Evolutionary conservation across 352 stramenopile genomes (phyloP).

Genomic region (Globisporangium radiosum): DNA sequence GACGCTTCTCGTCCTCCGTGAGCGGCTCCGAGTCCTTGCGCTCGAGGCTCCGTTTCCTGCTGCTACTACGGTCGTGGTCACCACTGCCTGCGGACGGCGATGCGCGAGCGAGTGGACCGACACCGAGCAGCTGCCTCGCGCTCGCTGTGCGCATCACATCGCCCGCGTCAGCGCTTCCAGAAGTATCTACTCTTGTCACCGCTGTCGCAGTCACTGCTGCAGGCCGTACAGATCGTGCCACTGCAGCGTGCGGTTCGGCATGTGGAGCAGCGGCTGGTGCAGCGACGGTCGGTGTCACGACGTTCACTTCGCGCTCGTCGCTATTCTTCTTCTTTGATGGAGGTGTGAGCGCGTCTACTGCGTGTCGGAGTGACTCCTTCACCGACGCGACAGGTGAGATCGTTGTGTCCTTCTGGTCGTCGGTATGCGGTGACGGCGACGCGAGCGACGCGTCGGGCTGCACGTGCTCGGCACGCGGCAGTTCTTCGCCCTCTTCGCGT

Average conservation of each 20-base stretch:
- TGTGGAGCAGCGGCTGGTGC: not conserved
- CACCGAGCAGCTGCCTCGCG: not conserved
- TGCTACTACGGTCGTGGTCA: slow-evolving; percentile 20
- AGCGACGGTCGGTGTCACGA: not conserved
- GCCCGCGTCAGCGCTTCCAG: not conserved
- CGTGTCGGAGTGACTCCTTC: slow-evolving; percentile 12
- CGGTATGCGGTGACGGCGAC: slow-evolving; percentile 5
- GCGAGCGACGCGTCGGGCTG: not conserved
- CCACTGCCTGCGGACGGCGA: not conserved
- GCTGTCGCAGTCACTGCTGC: not conserved
- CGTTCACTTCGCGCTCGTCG: slow-evolving; percentile 1
- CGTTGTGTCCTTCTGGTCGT: slow-evolving; percentile 13
- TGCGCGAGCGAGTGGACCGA: not conserved
- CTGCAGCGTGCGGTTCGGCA: not conserved
- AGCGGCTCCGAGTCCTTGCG: slow-evolving; percentile 20
- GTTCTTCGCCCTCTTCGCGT: slow-evolving; percentile 1
- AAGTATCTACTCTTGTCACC: not conserved
- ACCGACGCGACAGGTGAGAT: slow-evolving; percentile 14
- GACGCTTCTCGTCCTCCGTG: slow-evolving; percentile 51
- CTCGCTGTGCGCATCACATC: not conserved
- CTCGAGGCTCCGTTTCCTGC: slow-evolving; percentile 40
- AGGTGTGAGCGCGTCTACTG: not conserved
- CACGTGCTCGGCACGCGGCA: not conserved
- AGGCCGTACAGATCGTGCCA: not conserved
- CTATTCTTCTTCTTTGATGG: slow-evolving; percentile 1